Conservation (phyloP, 768 basidiomycete genomes). For the Lentinus brumalis region DNA sequence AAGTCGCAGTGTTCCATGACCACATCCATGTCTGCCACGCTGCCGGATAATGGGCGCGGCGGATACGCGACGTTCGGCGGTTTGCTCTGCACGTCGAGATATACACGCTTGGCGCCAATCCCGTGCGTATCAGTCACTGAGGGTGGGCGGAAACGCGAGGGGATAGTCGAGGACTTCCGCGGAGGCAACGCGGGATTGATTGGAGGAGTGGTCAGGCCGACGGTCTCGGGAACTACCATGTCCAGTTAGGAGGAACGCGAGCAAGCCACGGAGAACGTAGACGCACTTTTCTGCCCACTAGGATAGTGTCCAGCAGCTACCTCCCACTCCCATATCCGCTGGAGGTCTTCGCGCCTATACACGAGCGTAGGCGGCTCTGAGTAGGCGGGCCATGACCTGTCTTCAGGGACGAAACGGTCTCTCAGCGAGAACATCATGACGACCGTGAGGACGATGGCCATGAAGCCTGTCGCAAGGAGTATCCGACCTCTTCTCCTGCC, state of each 20-base stretch:
- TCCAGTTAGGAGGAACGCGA: constrained; percentile 14
- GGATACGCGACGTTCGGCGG: constrained; percentile 77
- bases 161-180: constrained; percentile 45
- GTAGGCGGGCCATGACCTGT: constrained; percentile 59
- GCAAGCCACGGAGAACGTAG: neutral
- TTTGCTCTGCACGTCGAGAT: constrained; percentile 67
- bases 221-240: constrained; percentile 65
- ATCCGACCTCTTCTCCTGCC: constrained; percentile 60
- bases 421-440: constrained; percentile 50
- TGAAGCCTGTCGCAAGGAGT: constrained; percentile 49
- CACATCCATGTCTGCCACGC: constrained; percentile 86
- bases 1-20: constrained; percentile 96
- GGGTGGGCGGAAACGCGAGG: constrained; percentile 50
- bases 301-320: constrained; percentile 93
- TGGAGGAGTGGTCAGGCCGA: constrained; percentile 57
- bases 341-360: constrained; percentile 75
- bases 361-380: constrained; percentile 72
- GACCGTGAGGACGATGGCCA: constrained; percentile 52
- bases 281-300: constrained; percentile 73
- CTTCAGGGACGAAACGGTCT: constrained; percentile 60
- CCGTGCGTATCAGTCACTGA: constrained; percentile 65
- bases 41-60: constrained; percentile 81
- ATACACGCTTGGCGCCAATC: constrained; percentile 75
- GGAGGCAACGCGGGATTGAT: constrained; percentile 78
- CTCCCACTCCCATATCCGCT: constrained; percentile 96